phyloP scores from a whole-genome alignment of 805 yeast genomes.

The Metschnikowia cubensis region DNA sequence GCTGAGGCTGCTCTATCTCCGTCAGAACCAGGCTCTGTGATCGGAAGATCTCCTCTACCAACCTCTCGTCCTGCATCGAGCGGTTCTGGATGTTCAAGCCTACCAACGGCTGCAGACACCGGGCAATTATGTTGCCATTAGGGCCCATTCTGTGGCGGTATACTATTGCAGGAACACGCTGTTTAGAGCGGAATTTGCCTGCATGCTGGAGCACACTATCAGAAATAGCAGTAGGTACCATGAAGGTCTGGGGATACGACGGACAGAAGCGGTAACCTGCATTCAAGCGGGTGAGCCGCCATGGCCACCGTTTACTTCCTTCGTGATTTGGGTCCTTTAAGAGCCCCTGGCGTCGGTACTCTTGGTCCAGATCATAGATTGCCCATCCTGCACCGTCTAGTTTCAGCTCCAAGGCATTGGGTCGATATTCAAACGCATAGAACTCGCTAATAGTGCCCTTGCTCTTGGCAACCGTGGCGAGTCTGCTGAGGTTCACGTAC shows the following conservation, averaged over 20 bases:
- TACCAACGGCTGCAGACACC: conserved; percentile 91
- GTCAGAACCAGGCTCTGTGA: conserved; percentile 41
- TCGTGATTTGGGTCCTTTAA: conserved; percentile 9
- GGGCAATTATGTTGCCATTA: conserved; percentile 72
- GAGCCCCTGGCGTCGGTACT: conserved; percentile 74
- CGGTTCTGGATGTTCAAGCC: conserved; percentile 79
- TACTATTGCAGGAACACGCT: conserved; percentile 75
- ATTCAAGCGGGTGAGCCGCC: conserved; percentile 74
- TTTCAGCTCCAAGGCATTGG: conserved; percentile 63
- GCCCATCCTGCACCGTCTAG: conserved; percentile 61
- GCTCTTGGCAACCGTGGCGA: conserved; percentile 53
- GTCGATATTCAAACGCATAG: conserved; percentile 79
- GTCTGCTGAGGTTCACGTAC: conserved; percentile 62
- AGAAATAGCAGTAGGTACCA: conserved; percentile 74
- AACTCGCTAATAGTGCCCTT: conserved; percentile 43
- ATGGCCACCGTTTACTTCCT: conserved; percentile 25
- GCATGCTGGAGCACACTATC: conserved; percentile 84
- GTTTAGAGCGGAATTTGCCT: conserved; percentile 79
- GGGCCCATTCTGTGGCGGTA: conserved; percentile 57
- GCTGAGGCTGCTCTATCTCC: conserved; percentile 29
- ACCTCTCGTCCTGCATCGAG: conserved; percentile 86
- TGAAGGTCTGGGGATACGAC: conserved; percentile 66
- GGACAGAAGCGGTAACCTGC: conserved; percentile 60
- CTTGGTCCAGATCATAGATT: conserved; percentile 56
- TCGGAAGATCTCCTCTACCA: conserved; percentile 68